These are phyloP conservation scores for Daldinia vernicosa DNA, from an alignment of 495 filamentous ascomycete species.

Conservation along the genomic window DNA sequence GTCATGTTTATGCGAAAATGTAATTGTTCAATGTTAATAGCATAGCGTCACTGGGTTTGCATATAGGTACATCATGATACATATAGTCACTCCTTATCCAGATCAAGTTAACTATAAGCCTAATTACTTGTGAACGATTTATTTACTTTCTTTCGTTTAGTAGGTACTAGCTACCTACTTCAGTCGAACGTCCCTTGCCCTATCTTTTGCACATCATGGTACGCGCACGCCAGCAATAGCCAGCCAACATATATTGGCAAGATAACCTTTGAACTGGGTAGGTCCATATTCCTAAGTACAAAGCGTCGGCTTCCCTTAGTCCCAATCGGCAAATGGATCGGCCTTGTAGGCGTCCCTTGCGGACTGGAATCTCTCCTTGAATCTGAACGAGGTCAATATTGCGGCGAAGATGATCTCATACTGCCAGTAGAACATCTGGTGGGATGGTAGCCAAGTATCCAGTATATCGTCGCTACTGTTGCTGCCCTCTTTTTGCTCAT, in stretches of 20 bases:
- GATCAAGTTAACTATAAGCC: not conserved
- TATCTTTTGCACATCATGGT: not conserved
- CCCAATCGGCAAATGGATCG: conserved; percentile 22
- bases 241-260: not conserved
- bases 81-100: not conserved
- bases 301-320: not conserved
- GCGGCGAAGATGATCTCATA: conserved; percentile 23
- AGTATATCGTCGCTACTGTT: not conserved
- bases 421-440: conserved; percentile 30
- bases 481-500: not conserved
- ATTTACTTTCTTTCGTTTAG: not conserved
- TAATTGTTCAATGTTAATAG: conserved; percentile 4
- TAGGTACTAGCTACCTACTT: not conserved
- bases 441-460: conserved; percentile 1
- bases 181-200: not conserved
- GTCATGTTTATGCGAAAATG: not conserved
- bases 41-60: not conserved
- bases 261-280: not conserved
- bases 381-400: not conserved
- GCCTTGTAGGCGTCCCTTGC: conserved; percentile 21
- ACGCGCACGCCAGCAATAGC: not conserved
- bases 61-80: not conserved
- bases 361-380: conserved; percentile 10
- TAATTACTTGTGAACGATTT: not conserved
- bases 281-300: not conserved